Base-by-base conservation (phyloP, 2,329 filamentous ascomycete genomes). In the Didymella segeticola region DNA sequence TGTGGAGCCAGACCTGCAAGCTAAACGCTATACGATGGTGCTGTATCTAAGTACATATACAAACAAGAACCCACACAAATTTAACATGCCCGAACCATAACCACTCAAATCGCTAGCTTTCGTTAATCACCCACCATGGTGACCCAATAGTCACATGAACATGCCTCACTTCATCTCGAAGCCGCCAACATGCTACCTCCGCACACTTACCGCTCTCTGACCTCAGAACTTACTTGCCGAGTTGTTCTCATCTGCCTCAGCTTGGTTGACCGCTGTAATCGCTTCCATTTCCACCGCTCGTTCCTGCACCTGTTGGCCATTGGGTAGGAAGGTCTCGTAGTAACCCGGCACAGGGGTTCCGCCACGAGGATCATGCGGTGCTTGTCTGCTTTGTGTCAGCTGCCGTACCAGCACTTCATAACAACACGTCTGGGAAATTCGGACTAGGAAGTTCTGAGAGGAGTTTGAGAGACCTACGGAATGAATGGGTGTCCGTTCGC, bases 221-320 rank as follows among this genome's bases (percentile, higher is more conserved):
- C 22, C n/a, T 53, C 45, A 53, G 26, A 33, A 23, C 33, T 53
- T 53, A 36, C 38, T 48, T n/a, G 20, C 14, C 22, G 43, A 38
- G 10, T 34, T 17, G 9, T 15, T 1, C 19, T 48, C 19, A 5
- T 14, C 10, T 1, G 23, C 8, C 6, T 43, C 50, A 4, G 26
- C n/a, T 17, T 41, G 31, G 4, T 10, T 15, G 2, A 33, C 20
- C 1, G 43, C 38, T 5, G 51, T 45, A 15, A 53, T 39, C 22
- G 43, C 45, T 15, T 48, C 51, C 51, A 53, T 53, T 33, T 53
- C 51, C 1, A 39, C 51, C 10, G 51, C n/a, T 5, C 43, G 30
- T 31, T 47, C 49, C 8, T 42, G 36, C 4, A 43, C 22, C 1
- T 36, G 48, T 10, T 53, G 49, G 11, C 29, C 38, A 19, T 30